phyloP scores from a whole-genome alignment of 139 green algal genomes.

The Chlamydomonas sp. region DNA sequence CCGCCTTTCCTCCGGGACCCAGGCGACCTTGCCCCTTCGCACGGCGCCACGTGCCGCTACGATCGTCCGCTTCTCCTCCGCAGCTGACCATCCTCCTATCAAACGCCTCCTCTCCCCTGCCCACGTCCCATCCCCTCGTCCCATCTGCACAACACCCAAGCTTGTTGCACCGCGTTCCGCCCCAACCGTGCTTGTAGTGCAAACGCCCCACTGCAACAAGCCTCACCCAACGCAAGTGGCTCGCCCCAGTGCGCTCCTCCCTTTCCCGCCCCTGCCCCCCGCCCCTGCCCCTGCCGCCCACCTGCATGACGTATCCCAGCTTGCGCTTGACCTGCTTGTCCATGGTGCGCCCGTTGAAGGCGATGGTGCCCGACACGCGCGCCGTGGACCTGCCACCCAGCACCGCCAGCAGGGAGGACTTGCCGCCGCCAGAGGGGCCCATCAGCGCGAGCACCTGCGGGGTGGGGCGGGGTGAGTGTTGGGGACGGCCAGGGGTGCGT shows the following conservation, averaged over 20 bases:
- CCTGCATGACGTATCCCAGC: conserved; percentile 79
- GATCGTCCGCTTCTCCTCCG: too few relatives aligned
- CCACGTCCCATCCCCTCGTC: too few relatives aligned
- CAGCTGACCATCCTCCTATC: too few relatives aligned
- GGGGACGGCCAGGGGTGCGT: neutral
- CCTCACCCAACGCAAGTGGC: neutral
- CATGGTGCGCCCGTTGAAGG: conserved; percentile 79
- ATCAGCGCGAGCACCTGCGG: conserved; percentile 47
- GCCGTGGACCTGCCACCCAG: conserved; percentile 68
- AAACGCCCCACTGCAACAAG: neutral
- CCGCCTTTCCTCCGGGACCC: too few relatives aligned
- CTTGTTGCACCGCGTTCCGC: too few relatives aligned
- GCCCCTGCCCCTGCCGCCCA: neutral
- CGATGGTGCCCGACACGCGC: conserved; percentile 55
- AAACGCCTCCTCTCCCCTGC: too few relatives aligned
- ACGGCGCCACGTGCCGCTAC: too few relatives aligned
- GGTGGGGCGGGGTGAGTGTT: too few relatives aligned
- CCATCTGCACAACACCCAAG: too few relatives aligned
- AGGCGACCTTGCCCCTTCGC: too few relatives aligned
- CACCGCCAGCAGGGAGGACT: conserved; percentile 82
- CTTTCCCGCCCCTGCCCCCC: too few relatives aligned
- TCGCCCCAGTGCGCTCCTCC: neutral
- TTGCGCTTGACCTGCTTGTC: conserved; percentile 72
- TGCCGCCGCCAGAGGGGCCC: conserved; percentile 80
- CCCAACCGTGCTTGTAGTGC: too few relatives aligned